Evolutionary conservation across 352 stramenopile species (phyloP), one percentile per base, ranked within the genome.

Genomic region (Globisporangium acanthophoron): DNA sequence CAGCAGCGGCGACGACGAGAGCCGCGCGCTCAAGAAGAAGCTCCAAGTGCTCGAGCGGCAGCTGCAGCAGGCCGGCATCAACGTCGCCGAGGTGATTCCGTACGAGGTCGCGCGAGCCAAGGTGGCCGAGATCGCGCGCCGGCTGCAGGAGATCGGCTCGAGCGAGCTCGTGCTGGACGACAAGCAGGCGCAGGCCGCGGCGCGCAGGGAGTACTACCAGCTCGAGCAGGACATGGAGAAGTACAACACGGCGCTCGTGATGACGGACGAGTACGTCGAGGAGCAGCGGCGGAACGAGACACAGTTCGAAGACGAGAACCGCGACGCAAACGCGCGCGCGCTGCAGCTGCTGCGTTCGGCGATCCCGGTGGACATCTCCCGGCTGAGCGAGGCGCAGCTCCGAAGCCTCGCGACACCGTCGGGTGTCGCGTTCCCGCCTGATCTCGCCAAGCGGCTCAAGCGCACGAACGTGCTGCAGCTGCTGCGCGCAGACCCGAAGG

Each of bases 221-320:
- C 73, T 97, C 1, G 87, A 97, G 66, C 85, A 95, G 59, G 78
- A 96, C 35, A 96, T 97, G 85, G 86, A 96, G 61, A 87, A 89
- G 52, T 96, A 92, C 58, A 89, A 92, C 70, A 93, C 78, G 52
- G 90, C 90, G 46, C 72, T 97, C n/a, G 67, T 94, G 20, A 78
- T 94, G 65, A 87, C 83, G 8, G 90, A 97, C 58, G 90, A 97
- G 65, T 96, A 96, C 61, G 75, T 90, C 41, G 85, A 85, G 56
- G 80, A 96, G 62, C 71, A 96, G 64, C 60, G 73, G 1, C 56
- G 64, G 24, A 64, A 75, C 20, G 88, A 96, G 29, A 64, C 64
- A 24, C 72, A 81, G 61, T 97, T 89, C 81, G 86, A 96, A 63
- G 71, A 76, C 13, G 59, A 64, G 8, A 79, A 96, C 46, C 37